phyloP scores from a whole-genome alignment of 371 early-diverging fungal species.

The Syncephalastrum sp. region DNA sequence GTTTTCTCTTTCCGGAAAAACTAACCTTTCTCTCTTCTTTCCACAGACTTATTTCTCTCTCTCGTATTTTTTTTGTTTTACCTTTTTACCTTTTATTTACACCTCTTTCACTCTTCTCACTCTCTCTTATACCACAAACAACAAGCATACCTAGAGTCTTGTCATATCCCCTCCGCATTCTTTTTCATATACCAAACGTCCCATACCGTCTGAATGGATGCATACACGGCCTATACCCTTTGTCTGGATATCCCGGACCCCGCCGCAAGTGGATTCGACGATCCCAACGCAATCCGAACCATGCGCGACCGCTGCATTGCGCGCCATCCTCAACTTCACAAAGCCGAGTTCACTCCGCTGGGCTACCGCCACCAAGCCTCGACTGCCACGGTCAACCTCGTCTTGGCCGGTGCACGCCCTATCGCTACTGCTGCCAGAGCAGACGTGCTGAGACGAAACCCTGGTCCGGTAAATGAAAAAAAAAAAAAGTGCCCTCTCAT shows the following conservation, averaged over 20 bases:
- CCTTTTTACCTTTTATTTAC: too few species aligned
- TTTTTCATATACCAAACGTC: background rate
- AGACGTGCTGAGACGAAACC: slow-evolving; percentile 18
- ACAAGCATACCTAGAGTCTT: background rate
- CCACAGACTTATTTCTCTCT: too few species aligned
- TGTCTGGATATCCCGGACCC: slow-evolving; percentile 15
- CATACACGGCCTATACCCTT: slow-evolving; percentile 20
- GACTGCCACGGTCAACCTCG: slow-evolving; percentile 12
- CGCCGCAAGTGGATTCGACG: slow-evolving; percentile 2
- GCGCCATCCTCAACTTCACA: slow-evolving; percentile 13
- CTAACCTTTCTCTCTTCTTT: too few species aligned
- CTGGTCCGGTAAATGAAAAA: slow-evolving; percentile 13
- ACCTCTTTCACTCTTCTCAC: too few species aligned
- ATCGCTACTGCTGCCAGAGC: slow-evolving; percentile 13
- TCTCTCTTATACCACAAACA: slow-evolving; percentile 2
- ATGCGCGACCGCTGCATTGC: slow-evolving; percentile 16
- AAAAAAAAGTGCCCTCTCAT: too few species aligned
- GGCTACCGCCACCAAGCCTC: background rate
- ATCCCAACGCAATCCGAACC: slow-evolving; percentile 11
- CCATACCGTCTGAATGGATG: slow-evolving; percentile 8
- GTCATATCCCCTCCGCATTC: background rate
- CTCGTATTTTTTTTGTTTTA: too few species aligned
- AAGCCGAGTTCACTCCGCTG: slow-evolving; percentile 11
- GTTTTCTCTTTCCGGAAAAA: too few species aligned
- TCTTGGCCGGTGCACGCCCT: slow-evolving; percentile 14